Evolutionary conservation across 257 asterid species (phyloP), one percentile per base, ranked within the genome.

Genomic region (Nicotiana sylvestris): DNA sequence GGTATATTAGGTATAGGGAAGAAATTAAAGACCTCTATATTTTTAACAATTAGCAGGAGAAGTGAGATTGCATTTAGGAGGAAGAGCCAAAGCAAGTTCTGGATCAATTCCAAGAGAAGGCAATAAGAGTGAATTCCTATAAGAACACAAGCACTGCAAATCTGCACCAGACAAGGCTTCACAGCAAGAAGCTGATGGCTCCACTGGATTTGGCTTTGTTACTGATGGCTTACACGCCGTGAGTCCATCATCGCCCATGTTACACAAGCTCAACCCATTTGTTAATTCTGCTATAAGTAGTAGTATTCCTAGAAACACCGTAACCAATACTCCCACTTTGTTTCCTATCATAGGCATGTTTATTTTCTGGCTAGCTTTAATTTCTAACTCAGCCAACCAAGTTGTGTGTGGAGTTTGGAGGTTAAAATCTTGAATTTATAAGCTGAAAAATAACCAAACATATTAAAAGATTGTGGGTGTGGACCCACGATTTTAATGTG

Each of bases 41-140:
- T 10, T 15, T 57, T 66, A 89, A 67, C 96, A 93, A 15, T 85
- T 81, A 27, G 83, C 7, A 1, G 95, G 96, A 61, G 89, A 80
- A 3, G 92, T 49, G 85, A 90, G 84, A 64, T 83, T 86, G 88
- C 97, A 93, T 81, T 93, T 93, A 33, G 87, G 82, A 0, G 97
- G 97, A 62, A 93, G 97, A 4, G 86, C 92, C 77, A 93, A 27
- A 21, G 93, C 97, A 27, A 93, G 97, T 66, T 86, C 89, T 15
- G 97, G 97, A 78, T 92, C 97, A n/a, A 93, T 91, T 77, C 97
- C 97, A 9, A 93, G 85, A 1, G 95, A 84, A 1, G 97, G 96
- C 90, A 93, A 30, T 85, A 89, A 16, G 6, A 82, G 27, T 0
- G 97, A 91, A 77, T 92, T 87, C 86, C 61, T 89, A 57, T 92